Evolutionary conservation across 2,329 filamentous ascomycete species (phyloP).

Genomic region (Penicillium sp.): DNA sequence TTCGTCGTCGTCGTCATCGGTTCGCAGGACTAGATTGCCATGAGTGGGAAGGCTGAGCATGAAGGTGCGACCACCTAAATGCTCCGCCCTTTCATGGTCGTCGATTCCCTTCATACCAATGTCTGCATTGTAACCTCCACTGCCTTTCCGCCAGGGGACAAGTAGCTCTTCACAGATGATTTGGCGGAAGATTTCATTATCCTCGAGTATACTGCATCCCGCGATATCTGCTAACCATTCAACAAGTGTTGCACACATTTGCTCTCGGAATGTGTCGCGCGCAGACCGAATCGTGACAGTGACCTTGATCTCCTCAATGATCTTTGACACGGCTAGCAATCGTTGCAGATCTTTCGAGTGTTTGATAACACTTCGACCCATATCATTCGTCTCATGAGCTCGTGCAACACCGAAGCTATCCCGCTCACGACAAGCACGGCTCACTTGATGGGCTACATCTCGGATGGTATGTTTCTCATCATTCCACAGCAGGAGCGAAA

Average conservation of each 20-base stretch:
- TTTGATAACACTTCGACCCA: slow-evolving; percentile 82
- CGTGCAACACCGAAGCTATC: slow-evolving; percentile 67
- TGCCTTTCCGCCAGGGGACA: slow-evolving; percentile 82
- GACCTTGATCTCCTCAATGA: slow-evolving; percentile 93
- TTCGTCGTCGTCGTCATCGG: slow-evolving; percentile 44
- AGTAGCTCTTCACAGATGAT: slow-evolving; percentile 91
- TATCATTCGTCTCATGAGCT: slow-evolving; percentile 84
- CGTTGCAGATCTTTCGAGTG: slow-evolving; percentile 70
- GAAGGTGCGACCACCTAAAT: slow-evolving; percentile 37
- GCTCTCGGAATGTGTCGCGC: slow-evolving; percentile 91
- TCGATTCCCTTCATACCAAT: slow-evolving; percentile 78
- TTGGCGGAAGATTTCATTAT: slow-evolving; percentile 74
- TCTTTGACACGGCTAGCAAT: slow-evolving; percentile 74
- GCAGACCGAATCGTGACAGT: slow-evolving; percentile 93
- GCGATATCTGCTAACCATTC: slow-evolving; percentile 95
- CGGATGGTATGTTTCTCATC: slow-evolving; percentile 97
- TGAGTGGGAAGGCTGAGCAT: slow-evolving; percentile 43
- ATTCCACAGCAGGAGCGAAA: slow-evolving; percentile 88
- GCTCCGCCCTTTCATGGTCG: slow-evolving; percentile 72
- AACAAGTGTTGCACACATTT: slow-evolving; percentile 98
- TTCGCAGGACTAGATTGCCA: slow-evolving; percentile 47
- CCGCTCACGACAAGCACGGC: slow-evolving; percentile 78
- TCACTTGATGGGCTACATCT: slow-evolving; percentile 87
- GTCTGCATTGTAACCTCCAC: slow-evolving; percentile 73
- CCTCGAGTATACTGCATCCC: slow-evolving; percentile 79